These are phyloP conservation scores for Grosmannia penicillata DNA, from an alignment of 2,329 filamentous ascomycete species.

Conservation along the genomic window DNA sequence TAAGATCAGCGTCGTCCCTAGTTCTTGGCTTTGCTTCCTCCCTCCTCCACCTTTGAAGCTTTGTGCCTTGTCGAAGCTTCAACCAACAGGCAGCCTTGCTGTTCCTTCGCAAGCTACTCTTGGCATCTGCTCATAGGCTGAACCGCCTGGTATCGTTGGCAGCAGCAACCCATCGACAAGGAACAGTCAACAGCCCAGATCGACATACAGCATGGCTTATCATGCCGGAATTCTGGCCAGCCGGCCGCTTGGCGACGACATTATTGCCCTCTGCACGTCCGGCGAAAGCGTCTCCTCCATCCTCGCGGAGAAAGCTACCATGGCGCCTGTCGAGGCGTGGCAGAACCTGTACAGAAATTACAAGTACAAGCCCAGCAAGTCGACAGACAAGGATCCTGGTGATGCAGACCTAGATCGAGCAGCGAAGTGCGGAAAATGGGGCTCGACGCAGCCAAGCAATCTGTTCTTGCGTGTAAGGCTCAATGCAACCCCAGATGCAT, in stretches of 20 bases:
- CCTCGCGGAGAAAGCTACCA: constrained; percentile 35
- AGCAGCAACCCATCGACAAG: no score
- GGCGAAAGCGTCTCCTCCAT: constrained; percentile 41
- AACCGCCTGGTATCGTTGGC: no score
- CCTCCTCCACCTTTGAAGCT: no score
- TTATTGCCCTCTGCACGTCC: constrained; percentile 37
- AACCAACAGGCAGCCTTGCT: no score
- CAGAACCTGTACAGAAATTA: constrained; percentile 35
- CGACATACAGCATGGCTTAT: neutral
- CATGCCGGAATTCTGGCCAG: constrained; percentile 1
- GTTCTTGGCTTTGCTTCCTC: no score
- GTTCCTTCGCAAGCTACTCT: no score
- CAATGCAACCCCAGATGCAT: neutral
- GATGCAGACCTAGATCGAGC: constrained; percentile 34
- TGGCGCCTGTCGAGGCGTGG: constrained; percentile 38
- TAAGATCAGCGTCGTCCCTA: no score
- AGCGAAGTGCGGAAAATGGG: constrained; percentile 52
- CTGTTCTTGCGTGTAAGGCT: constrained; percentile 45
- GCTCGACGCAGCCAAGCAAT: constrained; percentile 43
- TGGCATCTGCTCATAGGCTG: no score
- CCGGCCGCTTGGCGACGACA: constrained; percentile 23
- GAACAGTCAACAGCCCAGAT: no score
- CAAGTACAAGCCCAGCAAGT: constrained; percentile 6
- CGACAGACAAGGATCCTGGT: constrained; percentile 14
- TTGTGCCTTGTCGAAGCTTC: no score